Evolutionary conservation across 768 basidiomycete genomes (phyloP).

Genomic region (Trametes villosa): DNA sequence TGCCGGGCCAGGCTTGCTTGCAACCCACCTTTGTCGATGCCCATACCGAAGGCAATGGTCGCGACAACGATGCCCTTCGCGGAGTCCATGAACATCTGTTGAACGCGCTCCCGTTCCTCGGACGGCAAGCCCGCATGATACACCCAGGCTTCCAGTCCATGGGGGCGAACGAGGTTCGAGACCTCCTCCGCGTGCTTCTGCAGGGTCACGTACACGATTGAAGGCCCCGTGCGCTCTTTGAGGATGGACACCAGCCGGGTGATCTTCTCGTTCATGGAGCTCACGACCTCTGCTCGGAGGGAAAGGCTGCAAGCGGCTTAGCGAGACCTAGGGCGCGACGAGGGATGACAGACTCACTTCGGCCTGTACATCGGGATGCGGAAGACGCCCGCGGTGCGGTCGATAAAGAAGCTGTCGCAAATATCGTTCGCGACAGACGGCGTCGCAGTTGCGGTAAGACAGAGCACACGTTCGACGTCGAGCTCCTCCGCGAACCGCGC

Average conservation of each 20-base stretch:
- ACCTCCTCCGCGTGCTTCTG: constrained; percentile 48
- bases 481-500: constrained; percentile 52
- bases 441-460: constrained; percentile 52
- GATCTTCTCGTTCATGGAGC: constrained; percentile 40
- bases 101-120: constrained; percentile 42
- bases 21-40: constrained; percentile 46
- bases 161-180: constrained; percentile 31
- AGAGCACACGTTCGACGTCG: constrained; percentile 49
- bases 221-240: constrained; percentile 42
- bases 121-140: constrained; percentile 50
- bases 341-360: constrained; percentile 37
- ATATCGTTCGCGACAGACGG: constrained; percentile 47
- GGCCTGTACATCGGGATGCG: constrained; percentile 48
- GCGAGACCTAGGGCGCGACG: neutral
- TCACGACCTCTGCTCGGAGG: constrained; percentile 40
- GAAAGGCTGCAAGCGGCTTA: constrained; percentile 34
- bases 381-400: constrained; percentile 44
- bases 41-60: constrained; percentile 54
- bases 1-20: neutral
- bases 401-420: constrained; percentile 48
- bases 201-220: constrained; percentile 51
- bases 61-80: constrained; percentile 44
- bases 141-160: constrained; percentile 37
- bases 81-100: constrained; percentile 45
- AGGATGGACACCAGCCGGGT: constrained; percentile 42